Evolutionary conservation across 352 stramenopile species (phyloP), one percentile per base, ranked within the genome.

Genomic region (Blastocystis sp.): DNA sequence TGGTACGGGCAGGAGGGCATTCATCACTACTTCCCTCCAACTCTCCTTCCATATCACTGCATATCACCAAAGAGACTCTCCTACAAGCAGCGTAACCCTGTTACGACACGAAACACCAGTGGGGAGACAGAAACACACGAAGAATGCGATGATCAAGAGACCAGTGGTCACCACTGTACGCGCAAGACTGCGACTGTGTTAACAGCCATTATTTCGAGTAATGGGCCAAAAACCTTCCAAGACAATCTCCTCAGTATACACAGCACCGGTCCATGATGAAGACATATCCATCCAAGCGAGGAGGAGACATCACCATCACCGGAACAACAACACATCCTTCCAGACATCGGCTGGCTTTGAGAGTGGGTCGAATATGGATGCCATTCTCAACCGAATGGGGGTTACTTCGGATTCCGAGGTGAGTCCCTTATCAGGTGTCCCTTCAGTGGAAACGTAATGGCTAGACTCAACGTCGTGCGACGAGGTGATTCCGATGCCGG

Each of bases 291-390:
- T 79, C 11, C 34, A 42, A 43, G 28, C 28, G 34, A 34, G 69
- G 42, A 40, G 54, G 34, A 9, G 42, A 19, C 43, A 79, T 34
- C 34, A 63, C 7, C 43, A 45, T 24, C 65, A 10, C 28, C 42
- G 43, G 7, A 62, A 34, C 19, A 62, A 6, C 14, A 79, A 74
- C 14, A 52, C 40, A n/a, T 17, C 11, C 7, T 34, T 45, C 6
- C 21, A 74, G 17, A 24, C 34, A n/a, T 52, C 24, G 6, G 65
- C 40, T 10, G 43, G 17, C 34, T 64, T 62, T 19, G 69, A 79
- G 54, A 79, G 69, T 63, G 69, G 69, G 4, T 34, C n/a, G 3
- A 48, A 79, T n/a, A 79, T 79, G 19, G 69, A 79, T 45, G 7
- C 34, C 54, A n/a, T 62, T 9, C 69, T 79, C 17, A 45, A 34